Base-by-base conservation (phyloP, 1,139 yeast species). In the Hyphopichia pseudoburtonii region DNA sequence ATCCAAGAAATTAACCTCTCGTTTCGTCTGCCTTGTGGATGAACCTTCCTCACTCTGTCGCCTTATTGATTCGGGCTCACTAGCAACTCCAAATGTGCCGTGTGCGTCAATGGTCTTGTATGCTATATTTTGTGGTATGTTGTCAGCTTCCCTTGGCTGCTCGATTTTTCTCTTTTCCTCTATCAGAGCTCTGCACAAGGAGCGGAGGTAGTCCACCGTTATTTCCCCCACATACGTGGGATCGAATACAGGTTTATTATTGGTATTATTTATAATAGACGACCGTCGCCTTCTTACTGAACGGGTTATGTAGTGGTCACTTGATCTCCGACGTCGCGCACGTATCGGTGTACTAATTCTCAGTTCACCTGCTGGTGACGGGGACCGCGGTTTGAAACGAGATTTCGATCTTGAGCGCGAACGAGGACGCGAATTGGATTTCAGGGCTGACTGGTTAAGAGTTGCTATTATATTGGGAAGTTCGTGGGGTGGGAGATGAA, bases 211-310 rank as follows among this genome's bases (percentile, higher is more conserved):
- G 32, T 67, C 73, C 5, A 64, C 50, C 1, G 74, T 68, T 5
- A 70, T 55, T 1, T 73, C 68, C 0, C 75, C 76, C 6, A 56
- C 51, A 43, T 69, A 69, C 10, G 52, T 56, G 0, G 64, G 54
- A 28, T 64, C 64, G 37, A 54, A 66, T 0, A 49, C 46, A 2
- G 51, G 39, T 12, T 51, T 52, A 0, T 3, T 46, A 40, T 4
- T 43, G 49, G 6, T n/a, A n/a, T n/a, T n/a, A n/a, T n/a, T 41
- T 1, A 64, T 50, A 28, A 64, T 50, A 0, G 73, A 66, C 1
- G 71, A 62, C 9, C 73, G 46, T 28, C 71, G 45, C 29, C 65
- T 47, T 25, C 52, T 40, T 17, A 47, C 39, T 23, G 34, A 32
- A 12, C 24, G 40, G 19, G 36, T 39, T 28, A 44, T 43, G 15